Evolutionary conservation across 305 asterid genomes (phyloP).

Genomic region (Fraxinus albicans): DNA sequence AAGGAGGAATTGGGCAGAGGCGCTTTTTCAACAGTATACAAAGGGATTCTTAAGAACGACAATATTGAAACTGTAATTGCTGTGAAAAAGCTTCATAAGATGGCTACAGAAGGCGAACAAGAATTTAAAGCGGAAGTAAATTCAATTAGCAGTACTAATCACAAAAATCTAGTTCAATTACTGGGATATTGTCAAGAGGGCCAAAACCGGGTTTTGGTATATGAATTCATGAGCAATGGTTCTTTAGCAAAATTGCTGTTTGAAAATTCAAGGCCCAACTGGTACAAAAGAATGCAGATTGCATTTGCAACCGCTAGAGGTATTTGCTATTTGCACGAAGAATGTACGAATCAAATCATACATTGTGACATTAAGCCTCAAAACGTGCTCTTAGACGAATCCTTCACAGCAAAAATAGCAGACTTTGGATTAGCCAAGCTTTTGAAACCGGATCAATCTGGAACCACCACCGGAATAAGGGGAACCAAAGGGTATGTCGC

Average conservation of each 20-base stretch:
- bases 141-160: constrained; percentile 31
- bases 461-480: constrained; percentile 25
- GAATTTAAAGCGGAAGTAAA: constrained; percentile 35
- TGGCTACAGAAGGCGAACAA: constrained; percentile 22
- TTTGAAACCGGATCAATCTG: constrained; percentile 28
- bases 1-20: constrained; percentile 20
- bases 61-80: neutral
- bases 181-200: constrained; percentile 35
- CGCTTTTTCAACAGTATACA: constrained; percentile 20
- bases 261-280: constrained; percentile 21
- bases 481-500: constrained; percentile 40
- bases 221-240: constrained; percentile 36
- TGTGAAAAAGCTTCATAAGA: neutral
- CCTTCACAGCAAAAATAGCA: constrained; percentile 24
- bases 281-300: constrained; percentile 31
- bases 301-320: constrained; percentile 35
- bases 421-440: constrained; percentile 46
- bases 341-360: constrained; percentile 36
- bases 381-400: constrained; percentile 38
- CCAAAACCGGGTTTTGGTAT: constrained; percentile 25
- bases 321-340: constrained; percentile 37
- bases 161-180: constrained; percentile 33
- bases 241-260: constrained; percentile 29
- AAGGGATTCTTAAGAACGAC: constrained; percentile 1
- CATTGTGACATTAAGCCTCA: constrained; percentile 48